Conservation (phyloP, 257 asterid genomes). For the Lycium ferocissimum region DNA sequence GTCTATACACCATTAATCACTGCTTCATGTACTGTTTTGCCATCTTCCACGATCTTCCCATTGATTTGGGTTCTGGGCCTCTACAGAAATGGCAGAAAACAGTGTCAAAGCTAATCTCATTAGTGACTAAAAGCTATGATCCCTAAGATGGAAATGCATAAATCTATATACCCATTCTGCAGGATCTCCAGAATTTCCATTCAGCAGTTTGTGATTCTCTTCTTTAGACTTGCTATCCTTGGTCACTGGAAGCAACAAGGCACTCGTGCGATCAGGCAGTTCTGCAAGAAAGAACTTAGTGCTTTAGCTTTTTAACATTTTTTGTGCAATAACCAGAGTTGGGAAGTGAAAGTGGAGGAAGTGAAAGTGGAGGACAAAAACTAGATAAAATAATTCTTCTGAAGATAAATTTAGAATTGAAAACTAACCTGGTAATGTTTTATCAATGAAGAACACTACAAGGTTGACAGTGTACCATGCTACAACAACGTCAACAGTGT, state of each 20-base stretch:
- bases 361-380: neutral
- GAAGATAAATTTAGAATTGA: neutral
- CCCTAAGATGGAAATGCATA: neutral
- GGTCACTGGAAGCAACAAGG: conserved; percentile 73
- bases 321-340: neutral
- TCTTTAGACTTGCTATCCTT: conserved; percentile 73
- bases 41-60: conserved; percentile 88
- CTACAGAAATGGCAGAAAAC: conserved; percentile 44
- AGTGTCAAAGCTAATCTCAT: conserved; percentile 15
- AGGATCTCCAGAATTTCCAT: conserved; percentile 76
- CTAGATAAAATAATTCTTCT: neutral
- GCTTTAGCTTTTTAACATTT: conserved; percentile 14
- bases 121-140: neutral
- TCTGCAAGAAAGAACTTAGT: conserved; percentile 47
- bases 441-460: conserved; percentile 90
- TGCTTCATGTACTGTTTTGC: conserved; percentile 76
- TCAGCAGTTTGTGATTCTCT: conserved; percentile 79
- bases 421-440: conserved; percentile 77
- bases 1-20: conserved; percentile 66
- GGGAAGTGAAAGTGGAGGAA: neutral
- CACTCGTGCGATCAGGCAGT: conserved; percentile 81
- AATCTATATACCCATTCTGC: conserved; percentile 71
- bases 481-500: conserved; percentile 91
- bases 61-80: conserved; percentile 91
- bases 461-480: conserved; percentile 99